Base-by-base conservation (phyloP, 1,284 basidiomycete genomes). In the Farysia itapuensis region DNA sequence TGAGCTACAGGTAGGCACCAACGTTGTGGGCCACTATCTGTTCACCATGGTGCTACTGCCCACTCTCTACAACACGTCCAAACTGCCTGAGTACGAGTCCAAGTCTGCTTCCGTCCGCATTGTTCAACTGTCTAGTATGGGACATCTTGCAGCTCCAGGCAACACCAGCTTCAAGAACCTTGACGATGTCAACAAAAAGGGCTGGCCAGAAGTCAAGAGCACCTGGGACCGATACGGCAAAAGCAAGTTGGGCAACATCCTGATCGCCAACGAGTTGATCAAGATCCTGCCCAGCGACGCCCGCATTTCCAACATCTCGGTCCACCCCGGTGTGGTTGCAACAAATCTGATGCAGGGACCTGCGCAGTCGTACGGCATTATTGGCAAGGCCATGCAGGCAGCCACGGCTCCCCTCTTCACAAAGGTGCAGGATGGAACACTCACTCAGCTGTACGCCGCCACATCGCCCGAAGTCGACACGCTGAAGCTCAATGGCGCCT, bases 371-470 rank as follows among this genome's bases (percentile, higher is more conserved):
- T 66, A 66, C 37, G 64, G 64, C 16, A n/a, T 66, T 8, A 2
- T 61, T n/a, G 32, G 34, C 15, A 8, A 14, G 25, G 18, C 22
- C 11, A 5, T 51, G 22, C 40, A 35, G 41, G 35, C 34, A 11
- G 9, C 69, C 2, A 37, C 35, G 3, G 46, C 45, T 4, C 57
- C 58, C 8, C 41, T 64, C 21, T 25, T 69, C 20, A 66, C 65
- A 39, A 37, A 52, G 14, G 39, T 64, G 0, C 39, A 58, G 14
- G 64, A 71, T 3, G 76, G 76, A 18, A 75, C 75, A 8, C 45
- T 64, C 32, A 77, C 70, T 2, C 69, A 68, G 45, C 54, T 75
- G 3, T 77, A 73, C 43, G 74, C 73, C 3, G 67, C 67, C 8
- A 63, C 69, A 13, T 70, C 67, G 20, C 52, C 59, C 21, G 72